phyloP scores from a whole-genome alignment of 139 green algal genomes.

The Coccomyxa sp. region DNA sequence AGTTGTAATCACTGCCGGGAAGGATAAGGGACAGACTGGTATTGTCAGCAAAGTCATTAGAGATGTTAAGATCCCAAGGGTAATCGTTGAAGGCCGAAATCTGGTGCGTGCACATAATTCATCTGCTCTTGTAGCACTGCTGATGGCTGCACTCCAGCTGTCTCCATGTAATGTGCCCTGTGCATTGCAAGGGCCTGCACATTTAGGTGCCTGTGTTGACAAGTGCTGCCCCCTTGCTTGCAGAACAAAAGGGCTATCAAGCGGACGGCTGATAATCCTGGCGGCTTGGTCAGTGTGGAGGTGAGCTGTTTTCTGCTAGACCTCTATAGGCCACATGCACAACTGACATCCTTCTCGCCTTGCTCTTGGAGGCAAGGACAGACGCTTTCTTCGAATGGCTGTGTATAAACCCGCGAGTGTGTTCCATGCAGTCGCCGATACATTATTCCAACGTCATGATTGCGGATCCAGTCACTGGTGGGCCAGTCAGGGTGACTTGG shows the following conservation, averaged over 20 bases:
- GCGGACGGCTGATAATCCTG: conserved; percentile 42
- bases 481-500: conserved; percentile 46
- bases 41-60: conserved; percentile 52
- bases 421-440: conserved; percentile 44
- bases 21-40: conserved; percentile 64
- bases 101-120: conserved; percentile 43
- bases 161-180: no score
- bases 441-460: conserved; percentile 78
- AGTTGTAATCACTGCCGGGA: conserved; percentile 64
- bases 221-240: not conserved
- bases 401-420: not conserved
- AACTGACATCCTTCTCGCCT: not conserved
- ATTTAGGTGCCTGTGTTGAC: no score
- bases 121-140: not conserved
- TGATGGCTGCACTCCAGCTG: not conserved
- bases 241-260: conserved; percentile 67
- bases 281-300: conserved; percentile 62
- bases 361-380: not conserved
- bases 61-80: conserved; percentile 38
- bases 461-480: conserved; percentile 63
- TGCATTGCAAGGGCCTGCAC: no score
- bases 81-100: conserved; percentile 72
- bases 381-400: not conserved
- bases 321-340: not conserved
- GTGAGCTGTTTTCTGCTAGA: not conserved